These are phyloP conservation scores for Geosmithia morbida DNA, from an alignment of 2,329 filamentous ascomycete species.

Conservation along the genomic window DNA sequence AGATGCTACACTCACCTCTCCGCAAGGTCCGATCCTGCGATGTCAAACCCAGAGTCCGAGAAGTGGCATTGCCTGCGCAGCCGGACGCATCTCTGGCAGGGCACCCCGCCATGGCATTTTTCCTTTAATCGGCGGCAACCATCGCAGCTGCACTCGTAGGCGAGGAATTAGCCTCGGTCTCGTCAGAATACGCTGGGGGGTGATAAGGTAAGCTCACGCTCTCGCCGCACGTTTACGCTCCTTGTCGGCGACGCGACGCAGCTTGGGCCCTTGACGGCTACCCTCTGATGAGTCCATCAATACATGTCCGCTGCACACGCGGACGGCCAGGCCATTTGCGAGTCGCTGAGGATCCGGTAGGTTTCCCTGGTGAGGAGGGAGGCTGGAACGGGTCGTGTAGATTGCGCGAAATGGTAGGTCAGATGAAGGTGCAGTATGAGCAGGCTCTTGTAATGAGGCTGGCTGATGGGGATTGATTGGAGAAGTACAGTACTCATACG, in stretches of 20 bases:
- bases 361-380: neutral
- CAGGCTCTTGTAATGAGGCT: neutral
- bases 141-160: conserved; percentile 25
- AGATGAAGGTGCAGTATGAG: neutral
- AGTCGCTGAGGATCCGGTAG: neutral
- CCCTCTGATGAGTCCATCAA: neutral
- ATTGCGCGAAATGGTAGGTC: neutral
- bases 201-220: conserved; percentile 7
- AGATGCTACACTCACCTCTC: neutral
- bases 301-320: neutral
- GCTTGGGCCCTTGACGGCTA: conserved; percentile 6
- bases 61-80: conserved; percentile 36
- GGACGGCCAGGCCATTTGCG: neutral
- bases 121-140: conserved; percentile 39
- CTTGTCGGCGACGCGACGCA: conserved; percentile 8
- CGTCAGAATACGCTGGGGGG: neutral
- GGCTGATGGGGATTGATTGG: neutral
- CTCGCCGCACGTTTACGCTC: conserved; percentile 13
- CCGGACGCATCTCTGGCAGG: conserved; percentile 35
- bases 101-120: conserved; percentile 40
- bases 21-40: neutral
- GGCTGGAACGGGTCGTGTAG: neutral
- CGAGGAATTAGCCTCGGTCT: neutral
- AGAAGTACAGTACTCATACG: too few relatives aligned
- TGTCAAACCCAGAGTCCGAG: neutral